A percentile compares a stretch with the other conserved stretches of the same genome.
Evolutionary conservation across 371 early-diverging fungal species (phyloP).

Genomic region (Sporodiniella umbellata): DNA sequence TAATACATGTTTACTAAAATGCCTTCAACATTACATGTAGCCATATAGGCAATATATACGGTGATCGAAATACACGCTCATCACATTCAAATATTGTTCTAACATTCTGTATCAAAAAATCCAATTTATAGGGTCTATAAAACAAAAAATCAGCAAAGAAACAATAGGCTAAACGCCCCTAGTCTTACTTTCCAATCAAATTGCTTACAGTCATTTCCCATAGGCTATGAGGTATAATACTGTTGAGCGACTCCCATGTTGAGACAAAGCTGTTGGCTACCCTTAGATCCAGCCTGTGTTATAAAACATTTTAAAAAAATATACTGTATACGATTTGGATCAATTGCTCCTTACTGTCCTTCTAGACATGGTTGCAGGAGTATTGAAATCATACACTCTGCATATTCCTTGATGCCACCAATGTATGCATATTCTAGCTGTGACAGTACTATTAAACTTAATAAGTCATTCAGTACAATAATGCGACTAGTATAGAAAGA

Average conservation of each 20-base stretch:
- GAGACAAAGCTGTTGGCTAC: conserved; percentile 31
- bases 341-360: conserved; percentile 7
- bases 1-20: conserved; percentile 9
- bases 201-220: conserved; percentile 34
- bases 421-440: conserved; percentile 15
- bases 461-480: neutral
- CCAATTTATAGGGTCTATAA: conserved; percentile 28
- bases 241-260: conserved; percentile 39
- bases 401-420: conserved; percentile 6
- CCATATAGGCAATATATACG: conserved; percentile 45
- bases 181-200: conserved; percentile 6
- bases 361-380: conserved; percentile 23
- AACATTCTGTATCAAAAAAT: conserved; percentile 48
- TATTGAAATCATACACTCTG: conserved; percentile 14
- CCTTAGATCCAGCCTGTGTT: conserved; percentile 13
- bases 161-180: too few relatives aligned
- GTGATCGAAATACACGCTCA: conserved; percentile 46
- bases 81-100: conserved; percentile 50
- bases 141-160: too few relatives aligned
- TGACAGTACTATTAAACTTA: conserved; percentile 4
- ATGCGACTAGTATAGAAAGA: too few relatives aligned
- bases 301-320: neutral
- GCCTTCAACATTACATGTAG: conserved; percentile 40
- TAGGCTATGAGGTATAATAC: conserved; percentile 35
- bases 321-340: neutral